phyloP scores from a whole-genome alignment of 2,329 filamentous ascomycete species.

The Fusarium sp. region DNA sequence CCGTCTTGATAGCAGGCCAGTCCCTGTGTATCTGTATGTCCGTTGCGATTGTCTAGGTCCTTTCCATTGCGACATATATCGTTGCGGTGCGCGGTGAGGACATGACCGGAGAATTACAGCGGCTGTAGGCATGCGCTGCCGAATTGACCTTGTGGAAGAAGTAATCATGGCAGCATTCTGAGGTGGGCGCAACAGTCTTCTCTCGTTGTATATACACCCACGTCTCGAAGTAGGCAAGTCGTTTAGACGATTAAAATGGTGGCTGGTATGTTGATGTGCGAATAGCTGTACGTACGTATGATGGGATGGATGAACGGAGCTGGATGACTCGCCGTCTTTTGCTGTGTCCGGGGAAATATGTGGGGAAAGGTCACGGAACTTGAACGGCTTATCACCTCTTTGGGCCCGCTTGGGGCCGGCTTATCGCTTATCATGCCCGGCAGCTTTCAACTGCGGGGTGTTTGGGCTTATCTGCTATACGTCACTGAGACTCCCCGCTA shows the following conservation, averaged over 20 bases:
- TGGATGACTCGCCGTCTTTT: conserved; percentile 33
- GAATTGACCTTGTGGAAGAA: conserved; percentile 36
- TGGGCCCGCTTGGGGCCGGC: conserved; percentile 30
- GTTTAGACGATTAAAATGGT: neutral
- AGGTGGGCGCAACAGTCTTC: neutral
- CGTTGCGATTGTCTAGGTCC: conserved; percentile 10
- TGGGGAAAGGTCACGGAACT: conserved; percentile 9
- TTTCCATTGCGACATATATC: conserved; percentile 15
- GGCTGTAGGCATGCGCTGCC: conserved; percentile 35
- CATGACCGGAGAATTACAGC: conserved; percentile 13
- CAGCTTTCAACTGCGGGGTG: conserved; percentile 27
- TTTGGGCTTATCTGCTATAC: conserved; percentile 27
- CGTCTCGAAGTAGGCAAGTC: neutral
- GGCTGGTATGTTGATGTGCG: neutral
- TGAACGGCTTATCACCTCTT: conserved; percentile 9
- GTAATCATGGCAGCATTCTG: conserved; percentile 43
- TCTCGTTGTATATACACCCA: neutral
- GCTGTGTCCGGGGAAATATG: conserved; percentile 17
- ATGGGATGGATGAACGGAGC: neutral
- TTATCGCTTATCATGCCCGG: conserved; percentile 34
- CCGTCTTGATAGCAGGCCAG: conserved; percentile 9
- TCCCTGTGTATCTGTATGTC: neutral
- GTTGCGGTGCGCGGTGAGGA: conserved; percentile 10
- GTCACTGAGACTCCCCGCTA: conserved; percentile 37
- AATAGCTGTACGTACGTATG: neutral